Evolutionary conservation across 495 filamentous ascomycete genomes (phyloP).

Genomic region (Trichoderma erinaceum): DNA sequence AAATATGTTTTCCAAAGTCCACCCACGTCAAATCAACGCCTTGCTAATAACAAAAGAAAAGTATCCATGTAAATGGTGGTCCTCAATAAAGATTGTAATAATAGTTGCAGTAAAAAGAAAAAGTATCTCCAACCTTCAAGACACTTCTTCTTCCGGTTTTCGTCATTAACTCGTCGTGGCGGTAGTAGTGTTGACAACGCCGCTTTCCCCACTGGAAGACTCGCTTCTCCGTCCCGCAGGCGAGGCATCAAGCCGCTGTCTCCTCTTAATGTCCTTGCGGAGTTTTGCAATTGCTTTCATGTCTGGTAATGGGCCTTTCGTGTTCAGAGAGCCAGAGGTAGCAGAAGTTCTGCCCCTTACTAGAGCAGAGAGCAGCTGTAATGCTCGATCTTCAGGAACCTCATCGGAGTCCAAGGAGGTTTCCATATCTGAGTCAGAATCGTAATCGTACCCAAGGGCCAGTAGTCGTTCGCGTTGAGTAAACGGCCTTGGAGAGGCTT

Average conservation of each 20-base stretch:
- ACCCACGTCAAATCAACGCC: neutral
- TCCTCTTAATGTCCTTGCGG: neutral
- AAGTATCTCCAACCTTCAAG: neutral
- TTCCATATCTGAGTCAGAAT: neutral
- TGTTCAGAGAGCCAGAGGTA: neutral
- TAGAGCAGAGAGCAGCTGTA: neutral
- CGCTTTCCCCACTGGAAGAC: neutral
- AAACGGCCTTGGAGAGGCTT: neutral
- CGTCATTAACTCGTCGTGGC: neutral
- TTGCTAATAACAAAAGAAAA: slow-evolving; percentile 1
- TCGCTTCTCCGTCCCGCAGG: neutral
- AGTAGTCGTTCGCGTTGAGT: slow-evolving; percentile 1
- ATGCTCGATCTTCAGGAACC: neutral
- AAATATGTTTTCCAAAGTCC: neutral
- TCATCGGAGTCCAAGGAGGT: neutral
- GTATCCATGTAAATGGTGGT: neutral
- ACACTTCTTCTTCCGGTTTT: neutral
- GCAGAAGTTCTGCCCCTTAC: neutral
- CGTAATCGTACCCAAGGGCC: slow-evolving; percentile 4
- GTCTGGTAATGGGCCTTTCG: neutral
- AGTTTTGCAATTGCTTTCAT: neutral
- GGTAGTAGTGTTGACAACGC: neutral
- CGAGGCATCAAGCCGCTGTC: neutral
- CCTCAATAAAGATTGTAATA: no score
- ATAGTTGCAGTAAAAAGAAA: no score